These are phyloP conservation scores for Penicillium sp. DNA, from an alignment of 2,329 filamentous ascomycete genomes.

Conservation along the genomic window DNA sequence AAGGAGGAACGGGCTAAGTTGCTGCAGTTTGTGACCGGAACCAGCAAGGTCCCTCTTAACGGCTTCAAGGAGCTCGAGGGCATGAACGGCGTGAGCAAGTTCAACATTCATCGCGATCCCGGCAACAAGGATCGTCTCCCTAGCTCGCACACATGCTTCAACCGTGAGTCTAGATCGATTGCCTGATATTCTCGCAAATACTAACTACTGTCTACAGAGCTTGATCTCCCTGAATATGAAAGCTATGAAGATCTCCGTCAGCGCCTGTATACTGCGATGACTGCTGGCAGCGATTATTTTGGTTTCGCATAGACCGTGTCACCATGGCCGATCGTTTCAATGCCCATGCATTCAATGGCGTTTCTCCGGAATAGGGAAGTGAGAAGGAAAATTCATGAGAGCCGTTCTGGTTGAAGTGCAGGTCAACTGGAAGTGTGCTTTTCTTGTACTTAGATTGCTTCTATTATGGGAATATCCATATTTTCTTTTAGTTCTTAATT, in stretches of 20 bases:
- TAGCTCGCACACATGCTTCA: constrained; percentile 98
- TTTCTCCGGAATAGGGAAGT: constrained; percentile 21
- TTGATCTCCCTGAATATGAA: constrained; percentile 97
- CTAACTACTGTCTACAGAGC: constrained; percentile 61
- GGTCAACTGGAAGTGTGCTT: constrained; percentile 30
- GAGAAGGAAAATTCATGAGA: constrained; percentile 14
- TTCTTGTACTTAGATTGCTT: constrained; percentile 26
- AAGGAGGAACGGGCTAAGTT: constrained; percentile 98
- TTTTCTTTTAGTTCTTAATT: constrained; percentile 3
- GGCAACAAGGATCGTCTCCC: constrained; percentile 93
- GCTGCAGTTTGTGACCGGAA: constrained; percentile 96
- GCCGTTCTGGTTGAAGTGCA: constrained; percentile 40
- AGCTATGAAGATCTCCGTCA: constrained; percentile 87
- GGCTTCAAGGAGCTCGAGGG: constrained; percentile 98
- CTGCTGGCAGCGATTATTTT: constrained; percentile 95
- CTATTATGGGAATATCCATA: constrained; percentile 17
- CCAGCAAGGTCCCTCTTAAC: constrained; percentile 95
- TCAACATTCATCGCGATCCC: constrained; percentile 98
- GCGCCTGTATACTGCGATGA: constrained; percentile 92
- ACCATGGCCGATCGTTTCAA: constrained; percentile 15
- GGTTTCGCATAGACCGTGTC: constrained; percentile 73
- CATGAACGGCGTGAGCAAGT: constrained; percentile 96
- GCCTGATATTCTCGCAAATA: constrained; percentile 1
- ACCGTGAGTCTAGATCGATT: constrained; percentile 67
- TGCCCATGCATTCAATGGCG: constrained; percentile 38